Percentiles rank a stretch among this genome's conserved stretches.
phyloP scores from a whole-genome alignment of 495 filamentous ascomycete genomes.

The Jackrogersella multiformis region DNA sequence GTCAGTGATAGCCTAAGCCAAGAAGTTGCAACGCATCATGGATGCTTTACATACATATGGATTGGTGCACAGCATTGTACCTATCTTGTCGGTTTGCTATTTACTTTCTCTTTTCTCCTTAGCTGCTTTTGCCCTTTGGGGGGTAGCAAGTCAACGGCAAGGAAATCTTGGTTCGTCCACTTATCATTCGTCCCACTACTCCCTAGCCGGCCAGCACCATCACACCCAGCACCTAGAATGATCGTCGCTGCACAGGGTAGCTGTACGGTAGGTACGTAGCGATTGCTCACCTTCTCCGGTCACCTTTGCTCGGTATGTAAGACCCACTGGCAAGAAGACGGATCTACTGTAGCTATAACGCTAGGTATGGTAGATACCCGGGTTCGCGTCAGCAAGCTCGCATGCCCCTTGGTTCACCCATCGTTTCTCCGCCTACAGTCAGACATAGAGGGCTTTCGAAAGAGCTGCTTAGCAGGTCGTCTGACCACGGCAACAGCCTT shows the following conservation, averaged over 20 bases:
- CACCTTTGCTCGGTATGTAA: slow-evolving; percentile 40
- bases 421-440: slow-evolving; percentile 13
- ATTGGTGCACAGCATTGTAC: slow-evolving; percentile 5
- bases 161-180: slow-evolving; percentile 31
- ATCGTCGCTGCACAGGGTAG: slow-evolving; percentile 40
- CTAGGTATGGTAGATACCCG: slow-evolving; percentile 40
- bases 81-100: slow-evolving; percentile 18
- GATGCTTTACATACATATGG: slow-evolving; percentile 29
- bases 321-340: slow-evolving; percentile 18
- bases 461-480: slow-evolving; percentile 20
- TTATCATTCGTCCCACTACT: slow-evolving; percentile 35
- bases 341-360: slow-evolving; percentile 34
- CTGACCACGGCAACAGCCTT: slow-evolving; percentile 37
- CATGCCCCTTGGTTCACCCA: slow-evolving; percentile 29
- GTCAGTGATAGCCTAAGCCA: slow-evolving; percentile 36
- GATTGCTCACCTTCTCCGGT: slow-evolving; percentile 34
- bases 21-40: slow-evolving; percentile 40
- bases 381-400: slow-evolving; percentile 35
- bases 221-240: slow-evolving; percentile 24
- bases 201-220: slow-evolving; percentile 13
- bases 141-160: slow-evolving; percentile 19
- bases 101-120: slow-evolving; percentile 38
- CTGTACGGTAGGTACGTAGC: slow-evolving; percentile 28
- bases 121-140: slow-evolving; percentile 18
- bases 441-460: slow-evolving; percentile 12